Evolutionary conservation across 306 rosid species (phyloP).

Genomic region (Calophaca sinica): DNA sequence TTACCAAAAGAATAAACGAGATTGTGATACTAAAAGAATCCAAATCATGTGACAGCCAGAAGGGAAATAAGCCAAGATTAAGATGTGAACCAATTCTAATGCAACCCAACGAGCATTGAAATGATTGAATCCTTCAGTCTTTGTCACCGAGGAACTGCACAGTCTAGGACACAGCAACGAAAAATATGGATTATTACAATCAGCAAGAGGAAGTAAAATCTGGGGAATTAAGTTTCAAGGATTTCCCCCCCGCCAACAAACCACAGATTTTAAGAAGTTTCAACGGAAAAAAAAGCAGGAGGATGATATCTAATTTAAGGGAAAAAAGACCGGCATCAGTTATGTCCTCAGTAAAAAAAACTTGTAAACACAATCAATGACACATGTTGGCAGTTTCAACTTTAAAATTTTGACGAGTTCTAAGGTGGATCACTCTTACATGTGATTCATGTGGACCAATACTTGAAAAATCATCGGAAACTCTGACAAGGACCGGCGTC

Average conservation of each 20-base stretch:
- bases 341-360: conserved; percentile 1
- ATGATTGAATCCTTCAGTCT: conserved; percentile 44
- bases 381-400: not conserved
- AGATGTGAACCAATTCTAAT: not conserved
- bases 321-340: not conserved
- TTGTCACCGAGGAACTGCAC: conserved; percentile 75
- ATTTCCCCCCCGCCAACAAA: no score
- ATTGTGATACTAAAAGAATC: not conserved
- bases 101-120: conserved; percentile 45
- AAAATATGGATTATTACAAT: conserved; percentile 50
- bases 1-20: not conserved
- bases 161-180: conserved; percentile 56
- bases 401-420: no score
- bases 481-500: no score
- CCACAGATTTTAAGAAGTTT: not conserved
- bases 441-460: no score
- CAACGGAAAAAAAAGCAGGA: not conserved
- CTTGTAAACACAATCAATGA: conserved; percentile 2
- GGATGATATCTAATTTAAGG: not conserved
- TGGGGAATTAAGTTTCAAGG: conserved; percentile 32
- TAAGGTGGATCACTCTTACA: no score
- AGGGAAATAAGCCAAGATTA: not conserved
- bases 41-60: no score
- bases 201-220: conserved; percentile 34
- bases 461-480: no score